Evolutionary conservation across 495 filamentous ascomycete species (phyloP), one percentile per base, ranked within the genome.

Genomic region (Echria macrotheca): DNA sequence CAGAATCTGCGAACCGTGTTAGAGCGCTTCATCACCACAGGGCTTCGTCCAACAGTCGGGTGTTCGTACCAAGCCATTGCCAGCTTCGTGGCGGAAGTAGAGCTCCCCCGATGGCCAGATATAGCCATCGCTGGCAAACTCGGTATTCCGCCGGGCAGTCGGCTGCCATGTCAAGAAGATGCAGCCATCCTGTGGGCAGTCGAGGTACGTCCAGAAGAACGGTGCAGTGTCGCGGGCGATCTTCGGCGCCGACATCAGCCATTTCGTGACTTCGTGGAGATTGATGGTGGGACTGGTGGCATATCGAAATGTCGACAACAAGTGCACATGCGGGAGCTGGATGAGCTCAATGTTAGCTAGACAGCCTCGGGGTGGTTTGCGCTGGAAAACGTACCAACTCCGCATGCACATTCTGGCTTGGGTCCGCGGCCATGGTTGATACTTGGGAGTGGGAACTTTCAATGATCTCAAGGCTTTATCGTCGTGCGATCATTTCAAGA

Each of bases 141-240:
- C 80, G 3, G 74, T 75, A 14, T 79, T 80, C 44, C 88, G 69
- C 44, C 80, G 75, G 17, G 74, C 69, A 7, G 80, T 70, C 1
- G 91, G 86, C 63, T 95, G 89, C 91, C 91, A 96, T 29, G 83
- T 85, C 18, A 96, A 74, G 61, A 90, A 77, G 22, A 95, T 76
- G 14, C 81, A 82, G 8, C 89, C 89, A 69, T 95, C 86, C 25
- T 70, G 72, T 4, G 91, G 91, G 23, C 80, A 78, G 52, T 91
- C 83, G 35, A 96, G 74, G 66, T 93, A 96, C 14, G 84, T 89
- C 91, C 91, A 98, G 60, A 80, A 84, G 77, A 96, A 89, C 5
- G 89, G 77, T 28, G 87, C 80, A 40, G 74, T 68, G 53, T 88
- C 81, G 52, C 83, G 84, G 29, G 87, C 80, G 37, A 94, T 83